Evolutionary conservation across 2,329 filamentous ascomycete species (phyloP), one percentile per base, ranked within the genome.

Genomic region (Xenosphaeropsis pyriputrescens): DNA sequence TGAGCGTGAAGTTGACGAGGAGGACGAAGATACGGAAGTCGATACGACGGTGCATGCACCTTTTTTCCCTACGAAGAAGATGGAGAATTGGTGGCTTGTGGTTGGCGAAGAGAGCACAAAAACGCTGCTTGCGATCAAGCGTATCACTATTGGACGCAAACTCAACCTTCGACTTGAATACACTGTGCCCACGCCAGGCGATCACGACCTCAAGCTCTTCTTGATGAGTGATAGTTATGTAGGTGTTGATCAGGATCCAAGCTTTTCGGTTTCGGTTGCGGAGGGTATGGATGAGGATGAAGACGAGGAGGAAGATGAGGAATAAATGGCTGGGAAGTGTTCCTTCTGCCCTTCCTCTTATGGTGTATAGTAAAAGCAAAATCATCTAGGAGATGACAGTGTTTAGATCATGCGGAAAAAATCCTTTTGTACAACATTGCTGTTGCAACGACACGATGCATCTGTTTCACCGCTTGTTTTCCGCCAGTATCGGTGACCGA

Each of bases 41-140:
- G 85, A 95, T 56, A 73, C 80, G 2, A 79, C 78, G 2, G 93
- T 96, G 2, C 88, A 96, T 55, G 88, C 89, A 37, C 91, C 91
- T 0, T 98, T 96, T 68, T 98, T 91, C 56, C 88, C 91, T 1
- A 67, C 60, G 36, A 80, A 81, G 58, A 98, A 98, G 70, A 80
- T 85, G 65, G 91, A 98, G 68, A 94, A 91, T 56, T 98, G 88
- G 88, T 98, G 91, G 91, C 64, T 98, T 39, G 85, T 98, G 15
- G 85, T 98, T 26, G 89, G 88, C 19, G 88, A 96, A 50, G 86
- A 95, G 62, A 81, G 75, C 57, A 85, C 81, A 31, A 89, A 85
- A 65, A 88, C 71, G 45, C 65, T 98, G 44, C 67, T 96, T 41
- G 88, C 85, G 2, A 94, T 96, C 65, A 98, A 96, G 70, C 75